Evolutionary conservation across 106 monocot species (phyloP), one percentile per base, ranked within the genome.

Genomic region (Narthecium ossifragum): DNA sequence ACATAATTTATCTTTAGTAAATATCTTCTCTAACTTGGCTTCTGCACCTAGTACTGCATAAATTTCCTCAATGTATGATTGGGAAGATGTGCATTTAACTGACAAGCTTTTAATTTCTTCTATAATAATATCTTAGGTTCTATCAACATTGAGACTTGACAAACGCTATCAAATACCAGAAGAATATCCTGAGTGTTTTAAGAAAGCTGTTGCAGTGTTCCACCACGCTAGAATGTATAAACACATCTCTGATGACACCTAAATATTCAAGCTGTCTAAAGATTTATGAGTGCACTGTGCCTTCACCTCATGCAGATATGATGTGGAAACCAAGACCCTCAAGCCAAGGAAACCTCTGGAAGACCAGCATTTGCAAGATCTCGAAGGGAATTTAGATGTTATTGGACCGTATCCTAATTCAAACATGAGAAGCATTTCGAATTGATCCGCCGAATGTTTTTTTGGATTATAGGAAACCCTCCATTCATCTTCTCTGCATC

Each of bases 361-460:
- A 33, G 53, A 78, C 4, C 67, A 72, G 52, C 46, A 73, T 76
- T 23, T 69, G 26, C 60, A 68, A 46, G 52, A 27, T 64, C 33
- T 88, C 34, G 43, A 80, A 61, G 78, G 75, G 9, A 79, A 85
- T 12, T 31, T 88, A 0, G 66, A 88, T 63, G 20, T 88, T 67
- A 78, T 92, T 70, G 92, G 92, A 73, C 88, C 84, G 88, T 88
- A 92, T 92, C 92, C 88, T 92, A 43, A 2, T 41, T 5, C 11
- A 41, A 3, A 43, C 43, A 4, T 17, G 14, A 18, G 18, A n/a
- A n/a, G n/a, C n/a, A n/a, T n/a, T n/a, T n/a, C n/a, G n/a, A n/a
- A n/a, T n/a, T n/a, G n/a, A n/a, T n/a, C n/a, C n/a, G n/a, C n/a
- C n/a, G n/a, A n/a, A 6, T 43, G 18, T 43, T 43, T 43, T 13